A percentile compares a stretch with the other conserved stretches of the same genome.
Evolutionary conservation across 2,329 filamentous ascomycete genomes (phyloP).

Genomic region (Claviceps sp.): DNA sequence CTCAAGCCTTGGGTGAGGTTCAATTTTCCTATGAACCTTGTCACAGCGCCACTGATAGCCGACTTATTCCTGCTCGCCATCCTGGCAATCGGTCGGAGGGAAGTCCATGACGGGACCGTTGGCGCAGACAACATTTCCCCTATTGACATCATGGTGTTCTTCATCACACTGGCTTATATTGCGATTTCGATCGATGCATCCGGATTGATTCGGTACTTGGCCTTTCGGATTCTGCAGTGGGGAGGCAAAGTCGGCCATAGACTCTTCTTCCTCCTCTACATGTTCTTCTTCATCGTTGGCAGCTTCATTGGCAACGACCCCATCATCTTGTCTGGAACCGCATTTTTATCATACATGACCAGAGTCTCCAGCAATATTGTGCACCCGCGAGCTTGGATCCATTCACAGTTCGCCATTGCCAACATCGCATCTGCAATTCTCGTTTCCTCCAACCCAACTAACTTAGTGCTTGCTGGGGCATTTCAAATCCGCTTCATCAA

Average conservation of each 20-base stretch:
- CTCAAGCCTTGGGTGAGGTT: slow-evolving; percentile 32
- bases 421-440: slow-evolving; percentile 65
- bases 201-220: slow-evolving; percentile 55
- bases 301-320: slow-evolving; percentile 64
- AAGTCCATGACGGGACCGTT: slow-evolving; percentile 56
- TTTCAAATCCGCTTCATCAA: slow-evolving; percentile 59
- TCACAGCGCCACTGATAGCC: slow-evolving; percentile 57
- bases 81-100: slow-evolving; percentile 48
- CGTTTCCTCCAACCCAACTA: slow-evolving; percentile 67
- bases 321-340: slow-evolving; percentile 60
- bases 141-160: slow-evolving; percentile 63
- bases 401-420: slow-evolving; percentile 56
- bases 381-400: slow-evolving; percentile 60
- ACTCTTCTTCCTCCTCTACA: slow-evolving; percentile 60
- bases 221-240: slow-evolving; percentile 56
- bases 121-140: slow-evolving; percentile 54
- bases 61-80: slow-evolving; percentile 61
- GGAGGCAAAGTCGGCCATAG: slow-evolving; percentile 53
- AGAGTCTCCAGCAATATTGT: slow-evolving; percentile 59
- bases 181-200: slow-evolving; percentile 68
- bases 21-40: slow-evolving; percentile 52
- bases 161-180: slow-evolving; percentile 61
- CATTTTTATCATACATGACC: slow-evolving; percentile 67
- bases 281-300: slow-evolving; percentile 56
- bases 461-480: slow-evolving; percentile 59